Percentiles rank a stretch among this genome's conserved stretches.
Conservation (phyloP, 805 yeast species). For the Ogataea philodendri region DNA sequence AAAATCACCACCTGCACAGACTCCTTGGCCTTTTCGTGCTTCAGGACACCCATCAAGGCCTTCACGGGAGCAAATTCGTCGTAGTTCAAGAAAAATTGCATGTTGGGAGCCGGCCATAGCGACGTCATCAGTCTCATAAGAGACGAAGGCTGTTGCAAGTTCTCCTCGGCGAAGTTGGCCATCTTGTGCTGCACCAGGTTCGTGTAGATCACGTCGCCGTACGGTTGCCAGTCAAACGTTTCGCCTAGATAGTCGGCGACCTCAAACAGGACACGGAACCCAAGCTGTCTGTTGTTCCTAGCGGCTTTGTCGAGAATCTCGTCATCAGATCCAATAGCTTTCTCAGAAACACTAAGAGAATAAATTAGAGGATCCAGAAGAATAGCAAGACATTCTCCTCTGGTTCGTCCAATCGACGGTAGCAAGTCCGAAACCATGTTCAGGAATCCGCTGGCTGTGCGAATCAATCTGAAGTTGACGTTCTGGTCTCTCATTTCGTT, state of each 20-base stretch:
- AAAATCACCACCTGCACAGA: conserved; percentile 56
- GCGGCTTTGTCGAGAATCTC: conserved; percentile 43
- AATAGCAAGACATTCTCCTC: conserved; percentile 45
- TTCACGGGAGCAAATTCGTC: conserved; percentile 54
- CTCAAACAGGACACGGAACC: conserved; percentile 60
- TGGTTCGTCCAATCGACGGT: conserved; percentile 57
- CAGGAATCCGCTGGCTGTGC: conserved; percentile 62
- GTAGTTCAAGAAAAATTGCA: conserved; percentile 50
- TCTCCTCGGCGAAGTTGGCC: conserved; percentile 65
- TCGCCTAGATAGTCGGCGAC: conserved; percentile 55
- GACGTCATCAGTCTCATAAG: conserved; percentile 61
- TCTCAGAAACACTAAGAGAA: conserved; percentile 53
- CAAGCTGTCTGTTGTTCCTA: conserved; percentile 60
- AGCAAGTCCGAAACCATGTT: conserved; percentile 57
- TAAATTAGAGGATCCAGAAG: conserved; percentile 58
- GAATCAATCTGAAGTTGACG: conserved; percentile 37
- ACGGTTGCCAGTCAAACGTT: conserved; percentile 53
- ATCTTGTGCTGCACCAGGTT: conserved; percentile 64
- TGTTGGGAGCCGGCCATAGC: conserved; percentile 49
- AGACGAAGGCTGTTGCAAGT: conserved; percentile 80
- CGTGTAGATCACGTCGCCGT: conserved; percentile 48
- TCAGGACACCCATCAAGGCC: conserved; percentile 56
- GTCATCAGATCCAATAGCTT: conserved; percentile 31
- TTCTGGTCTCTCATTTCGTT: conserved; percentile 22
- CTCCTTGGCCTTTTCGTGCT: conserved; percentile 60